These are phyloP conservation scores for Microstegium vimineum DNA, from an alignment of 176 grass and related monocot genomes.

Conservation along the genomic window DNA sequence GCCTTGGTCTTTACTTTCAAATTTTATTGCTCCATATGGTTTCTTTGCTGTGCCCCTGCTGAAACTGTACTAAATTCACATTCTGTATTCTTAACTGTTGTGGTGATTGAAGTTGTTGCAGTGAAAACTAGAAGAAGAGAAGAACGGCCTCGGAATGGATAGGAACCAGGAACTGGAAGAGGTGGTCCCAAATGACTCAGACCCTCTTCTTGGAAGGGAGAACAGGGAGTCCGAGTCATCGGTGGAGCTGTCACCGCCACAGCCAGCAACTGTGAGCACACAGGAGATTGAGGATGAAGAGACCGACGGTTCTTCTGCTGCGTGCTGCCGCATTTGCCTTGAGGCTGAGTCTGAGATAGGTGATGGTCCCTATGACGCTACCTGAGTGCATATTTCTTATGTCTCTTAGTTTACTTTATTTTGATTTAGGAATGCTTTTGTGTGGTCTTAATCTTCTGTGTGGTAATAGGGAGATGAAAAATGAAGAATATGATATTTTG, in stretches of 20 bases:
- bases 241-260: conserved; percentile 4
- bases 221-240: conserved; percentile 11
- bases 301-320: conserved; percentile 56
- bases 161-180: conserved; percentile 26
- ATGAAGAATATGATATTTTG: not conserved
- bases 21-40: not conserved
- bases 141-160: conserved; percentile 21
- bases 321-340: conserved; percentile 91
- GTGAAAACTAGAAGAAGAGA: not conserved
- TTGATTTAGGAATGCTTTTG: conserved; percentile 4
- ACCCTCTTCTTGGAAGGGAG: conserved; percentile 44
- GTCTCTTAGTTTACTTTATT: not conserved
- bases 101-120: not conserved
- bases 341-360: conserved; percentile 67
- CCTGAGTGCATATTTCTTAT: not conserved
- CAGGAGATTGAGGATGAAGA: conserved; percentile 78
- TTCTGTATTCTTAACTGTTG: conserved; percentile 2
- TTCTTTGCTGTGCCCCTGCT: not conserved
- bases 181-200: conserved; percentile 30
- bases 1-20: not conserved
- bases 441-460: not conserved
- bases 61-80: conserved; percentile 13
- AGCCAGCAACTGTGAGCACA: conserved; percentile 25
- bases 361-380: conserved; percentile 23
- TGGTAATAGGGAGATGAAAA: not conserved